Base-by-base conservation (phyloP, 2,329 filamentous ascomycete species). In the Sarocladium strictum region DNA sequence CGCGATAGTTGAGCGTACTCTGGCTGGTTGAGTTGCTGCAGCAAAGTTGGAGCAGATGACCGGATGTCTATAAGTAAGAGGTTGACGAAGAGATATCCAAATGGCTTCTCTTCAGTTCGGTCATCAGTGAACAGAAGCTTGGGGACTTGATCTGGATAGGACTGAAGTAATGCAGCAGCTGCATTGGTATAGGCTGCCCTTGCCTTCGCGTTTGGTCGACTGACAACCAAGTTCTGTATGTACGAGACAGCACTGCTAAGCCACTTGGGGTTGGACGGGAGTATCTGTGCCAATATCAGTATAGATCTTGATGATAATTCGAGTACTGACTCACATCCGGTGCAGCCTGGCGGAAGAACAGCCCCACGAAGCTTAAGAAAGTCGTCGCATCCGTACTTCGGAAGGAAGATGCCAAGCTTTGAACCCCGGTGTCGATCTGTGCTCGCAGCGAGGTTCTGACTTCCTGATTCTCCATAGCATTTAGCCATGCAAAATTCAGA, bases 51-150 rank as follows among this genome's bases (percentile, higher is more conserved):
- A 23, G 84, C 73, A 1, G 82, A 82, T 12, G 84, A 79, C 38
- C 83, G 78, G 24, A 88, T 73, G 63, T 89, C 85, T 55, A 87
- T 81, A 32, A 87, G 75, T 6, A 87, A 63, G n/a, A 87, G 76
- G 59, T 80, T 85, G 54, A 87, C 67, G 55, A 88, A 76, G 3
- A 87, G 70, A 61, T 84, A 86, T 1, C 81, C 77, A 57, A 83
- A 80, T 0, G 83, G 77, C 57, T 80, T 83, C 32, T 75, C 71
- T 1, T 69, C 63, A 24, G 65, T 64, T 11, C 35, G 19, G 11
- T 53, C 27, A 54, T 76, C 70, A 7, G 71, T 68, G 67, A 87
- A 87, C 2, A 88, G 69, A 2, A 81, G 64, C 9, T 63, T 62
- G 0, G 78, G 69, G 1, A 73, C 73, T 3, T 69, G 65, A 1